These are phyloP conservation scores for Cutaneotrichosporon daszewskae DNA, from an alignment of 1,284 basidiomycete genomes.

Conservation along the genomic window DNA sequence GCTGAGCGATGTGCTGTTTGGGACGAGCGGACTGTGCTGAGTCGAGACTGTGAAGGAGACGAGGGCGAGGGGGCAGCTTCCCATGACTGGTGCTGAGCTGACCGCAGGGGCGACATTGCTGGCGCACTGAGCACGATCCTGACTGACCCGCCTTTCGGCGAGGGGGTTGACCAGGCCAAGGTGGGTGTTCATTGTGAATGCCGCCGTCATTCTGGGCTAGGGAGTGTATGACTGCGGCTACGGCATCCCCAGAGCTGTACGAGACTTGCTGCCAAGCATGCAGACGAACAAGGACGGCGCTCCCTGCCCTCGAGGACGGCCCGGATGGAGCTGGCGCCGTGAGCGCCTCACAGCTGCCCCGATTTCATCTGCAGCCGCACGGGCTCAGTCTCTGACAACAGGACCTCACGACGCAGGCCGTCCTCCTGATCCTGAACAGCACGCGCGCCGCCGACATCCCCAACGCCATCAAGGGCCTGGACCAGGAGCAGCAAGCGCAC, in stretches of 20 bases:
- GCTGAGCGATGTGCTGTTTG: too few relatives aligned
- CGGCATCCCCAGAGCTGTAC: too few relatives aligned
- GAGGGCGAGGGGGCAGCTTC: neutral
- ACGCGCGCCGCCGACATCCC: constrained; percentile 88
- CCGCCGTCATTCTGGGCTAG: too few relatives aligned
- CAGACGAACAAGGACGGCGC: too few relatives aligned
- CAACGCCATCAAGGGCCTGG: constrained; percentile 65
- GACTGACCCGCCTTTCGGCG: constrained; percentile 75
- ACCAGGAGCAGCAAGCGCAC: constrained; percentile 77
- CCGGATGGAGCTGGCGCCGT: too few relatives aligned
- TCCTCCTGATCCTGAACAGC: constrained; percentile 91
- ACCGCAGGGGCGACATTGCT: constrained; percentile 61
- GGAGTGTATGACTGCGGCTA: too few relatives aligned
- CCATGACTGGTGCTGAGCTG: neutral
- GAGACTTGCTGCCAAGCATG: too few relatives aligned
- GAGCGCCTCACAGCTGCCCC: too few relatives aligned
- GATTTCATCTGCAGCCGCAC: too few relatives aligned
- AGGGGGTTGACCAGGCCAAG: constrained; percentile 79
- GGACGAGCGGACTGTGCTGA: neutral
- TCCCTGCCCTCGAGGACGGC: too few relatives aligned
- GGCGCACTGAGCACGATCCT: constrained; percentile 67
- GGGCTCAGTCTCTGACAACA: constrained; percentile 47
- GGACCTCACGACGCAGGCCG: constrained; percentile 70
- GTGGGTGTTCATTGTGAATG: too few relatives aligned
- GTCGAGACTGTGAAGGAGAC: neutral